phyloP scores from a whole-genome alignment of 2,329 filamentous ascomycete species.

The Thielaviopsis cerberus region DNA sequence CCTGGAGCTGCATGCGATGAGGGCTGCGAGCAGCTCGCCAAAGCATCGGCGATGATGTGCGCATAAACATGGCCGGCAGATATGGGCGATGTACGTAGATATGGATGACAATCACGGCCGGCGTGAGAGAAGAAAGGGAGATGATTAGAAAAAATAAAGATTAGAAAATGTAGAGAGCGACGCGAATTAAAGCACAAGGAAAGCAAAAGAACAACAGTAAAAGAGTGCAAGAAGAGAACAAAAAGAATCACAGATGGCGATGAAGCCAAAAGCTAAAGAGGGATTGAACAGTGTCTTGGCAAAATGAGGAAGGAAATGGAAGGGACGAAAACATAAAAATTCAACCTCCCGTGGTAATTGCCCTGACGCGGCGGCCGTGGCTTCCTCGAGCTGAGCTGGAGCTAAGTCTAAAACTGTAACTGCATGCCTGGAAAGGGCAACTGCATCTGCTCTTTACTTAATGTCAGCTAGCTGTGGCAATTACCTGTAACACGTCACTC shows the following conservation, averaged over 20 bases:
- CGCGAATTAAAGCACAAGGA: not conserved
- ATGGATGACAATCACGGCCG: not conserved
- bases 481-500: not conserved
- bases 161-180: not conserved
- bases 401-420: not conserved
- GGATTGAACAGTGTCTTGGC: not conserved
- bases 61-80: not conserved
- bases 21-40: not conserved
- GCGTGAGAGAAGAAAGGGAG: not conserved
- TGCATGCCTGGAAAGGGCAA: not conserved
- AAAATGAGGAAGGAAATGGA: not conserved
- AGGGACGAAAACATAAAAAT: not conserved
- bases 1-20: not conserved
- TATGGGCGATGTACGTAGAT: not conserved
- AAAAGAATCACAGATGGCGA: not conserved
- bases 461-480: not conserved
- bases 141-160: not conserved
- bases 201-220: not conserved
- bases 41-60: not conserved
- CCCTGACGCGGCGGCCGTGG: not conserved
- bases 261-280: not conserved
- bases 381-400: not conserved
- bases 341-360: not conserved
- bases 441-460: not conserved
- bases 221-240: not conserved